Percentiles rank a stretch among this genome's conserved stretches.
These are phyloP conservation scores for Coriolopsis trogii DNA, from an alignment of 1,284 basidiomycete genomes.

Conservation along the genomic window DNA sequence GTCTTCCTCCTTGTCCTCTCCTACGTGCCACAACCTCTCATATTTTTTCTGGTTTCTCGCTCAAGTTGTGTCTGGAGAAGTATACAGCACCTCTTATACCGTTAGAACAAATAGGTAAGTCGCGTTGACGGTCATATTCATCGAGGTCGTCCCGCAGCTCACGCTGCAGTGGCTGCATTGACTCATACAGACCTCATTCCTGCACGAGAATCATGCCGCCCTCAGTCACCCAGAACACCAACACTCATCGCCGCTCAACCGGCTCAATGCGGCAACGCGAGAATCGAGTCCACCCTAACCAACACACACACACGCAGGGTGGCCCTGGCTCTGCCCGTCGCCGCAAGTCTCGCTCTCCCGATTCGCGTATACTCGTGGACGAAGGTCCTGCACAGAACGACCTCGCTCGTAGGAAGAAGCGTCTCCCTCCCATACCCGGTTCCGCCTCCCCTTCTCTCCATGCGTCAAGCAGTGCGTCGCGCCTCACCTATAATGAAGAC, in stretches of 20 bases:
- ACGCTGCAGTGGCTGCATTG: neutral
- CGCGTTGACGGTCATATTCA: no score
- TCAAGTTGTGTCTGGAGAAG: no score
- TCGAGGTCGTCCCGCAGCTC: no score
- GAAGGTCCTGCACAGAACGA: conserved; percentile 15
- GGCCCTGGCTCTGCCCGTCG: conserved; percentile 11
- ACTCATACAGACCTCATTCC: neutral
- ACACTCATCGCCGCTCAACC: conserved; percentile 19
- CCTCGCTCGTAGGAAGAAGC: conserved; percentile 25
- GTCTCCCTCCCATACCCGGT: conserved; percentile 5
- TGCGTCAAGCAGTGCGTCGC: neutral
- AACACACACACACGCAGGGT: neutral
- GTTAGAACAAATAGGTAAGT: no score
- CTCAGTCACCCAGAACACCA: neutral
- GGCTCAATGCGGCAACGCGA: conserved; percentile 22
- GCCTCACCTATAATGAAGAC: conserved; percentile 16
- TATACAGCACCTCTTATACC: no score
- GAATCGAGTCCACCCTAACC: conserved; percentile 9
- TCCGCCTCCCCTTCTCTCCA: conserved; percentile 8
- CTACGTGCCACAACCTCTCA: no score
- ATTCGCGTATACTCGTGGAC: conserved; percentile 22
- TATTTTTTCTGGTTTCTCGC: no score
- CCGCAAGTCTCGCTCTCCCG: conserved; percentile 32
- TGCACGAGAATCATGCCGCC: conserved; percentile 17
- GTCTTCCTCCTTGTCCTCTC: no score